Base-by-base conservation (phyloP, 225 moss, liverwort and hornwort genomes). In the Anthoceros angustus region DNA sequence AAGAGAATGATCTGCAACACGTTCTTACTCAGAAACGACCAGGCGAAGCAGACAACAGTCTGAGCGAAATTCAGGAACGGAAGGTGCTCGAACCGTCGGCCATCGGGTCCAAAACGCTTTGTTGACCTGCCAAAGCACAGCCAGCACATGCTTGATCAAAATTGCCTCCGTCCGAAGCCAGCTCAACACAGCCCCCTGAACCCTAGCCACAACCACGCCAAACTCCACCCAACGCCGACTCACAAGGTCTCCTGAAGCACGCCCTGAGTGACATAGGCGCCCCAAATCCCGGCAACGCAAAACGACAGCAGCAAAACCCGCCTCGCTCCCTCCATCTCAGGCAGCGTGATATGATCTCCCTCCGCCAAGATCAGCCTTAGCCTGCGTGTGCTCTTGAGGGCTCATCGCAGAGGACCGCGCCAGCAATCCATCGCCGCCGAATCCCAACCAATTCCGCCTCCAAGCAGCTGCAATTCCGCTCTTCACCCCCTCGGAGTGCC, bases 41-140 rank as follows among this genome's bases (percentile, higher is more conserved):
- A 98, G 64, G 82, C 38, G 69, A 98, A 79, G 77, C 98, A 98
- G 43, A 89, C 77, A 16, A 89, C 81, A 75, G 77, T 92, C 68
- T 98, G 98, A 50, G 92, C 87, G 74, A 89, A 80, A 64, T 92
- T 87, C 62, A 98, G 70, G 49, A 98, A 98, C 25, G 82, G 82
- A 15, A 98, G 98, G 73, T 98, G 92, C 69, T 89, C 74, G 75
- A 98, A 92, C 68, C 98, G 79, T 62, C 71, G 72, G 49, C 82
- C 80, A 62, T 87, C 80, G 14, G 46, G 46, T 12, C 46, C 46
- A 48, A 12, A 48, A 1, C 46, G 46, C 46, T 48, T 48, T 12
- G 46, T 48, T 12, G 46, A 48, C 18, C 46, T 48, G 46, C 46
- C 32, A 32, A 32, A 32, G 32, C 32, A 32, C 32, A 32, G 32